A percentile compares a stretch with the other conserved stretches of the same genome.
Conservation (phyloP, 352 stramenopile species). For the Phytophthora ohioensis region DNA sequence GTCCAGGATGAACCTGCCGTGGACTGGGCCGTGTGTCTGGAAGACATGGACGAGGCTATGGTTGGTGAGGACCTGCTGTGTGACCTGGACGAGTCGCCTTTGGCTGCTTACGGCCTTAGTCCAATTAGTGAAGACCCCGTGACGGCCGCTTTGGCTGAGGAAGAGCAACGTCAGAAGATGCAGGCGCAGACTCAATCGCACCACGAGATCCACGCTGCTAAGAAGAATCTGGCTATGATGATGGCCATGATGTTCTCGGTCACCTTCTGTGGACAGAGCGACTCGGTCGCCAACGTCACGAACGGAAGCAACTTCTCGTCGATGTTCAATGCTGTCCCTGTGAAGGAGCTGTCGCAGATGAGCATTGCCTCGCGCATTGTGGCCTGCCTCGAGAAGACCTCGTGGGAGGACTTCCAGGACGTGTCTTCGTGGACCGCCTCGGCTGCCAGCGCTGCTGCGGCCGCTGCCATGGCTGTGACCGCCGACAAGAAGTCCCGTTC, state of each 20-base stretch:
- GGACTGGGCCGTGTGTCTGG: conserved; percentile 67
- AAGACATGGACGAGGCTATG: conserved; percentile 69
- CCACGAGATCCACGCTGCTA: conserved; percentile 83
- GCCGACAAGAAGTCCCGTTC: conserved; percentile 43
- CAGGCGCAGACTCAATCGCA: conserved; percentile 49
- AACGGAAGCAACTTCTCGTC: conserved; percentile 83
- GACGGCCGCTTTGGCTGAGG: conserved; percentile 30
- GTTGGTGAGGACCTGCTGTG: conserved; percentile 69
- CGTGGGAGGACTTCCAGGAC: conserved; percentile 89
- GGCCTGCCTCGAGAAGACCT: conserved; percentile 89
- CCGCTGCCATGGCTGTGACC: conserved; percentile 41
- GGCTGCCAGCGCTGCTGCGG: conserved; percentile 42
- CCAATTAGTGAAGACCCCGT: conserved; percentile 39
- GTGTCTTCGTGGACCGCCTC: conserved; percentile 78
- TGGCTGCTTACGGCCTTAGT: conserved; percentile 50
- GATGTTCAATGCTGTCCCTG: conserved; percentile 79
- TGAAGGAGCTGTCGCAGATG: conserved; percentile 87
- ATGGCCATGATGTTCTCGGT: conserved; percentile 91
- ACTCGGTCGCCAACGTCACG: conserved; percentile 77
- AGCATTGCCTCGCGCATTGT: conserved; percentile 88
- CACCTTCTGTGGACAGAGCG: conserved; percentile 83
- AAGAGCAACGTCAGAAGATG: conserved; percentile 42
- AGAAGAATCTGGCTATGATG: conserved; percentile 92
- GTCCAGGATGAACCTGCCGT: conserved; percentile 39
- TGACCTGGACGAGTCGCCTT: conserved; percentile 75